Base-by-base conservation (phyloP, 257 asterid genomes). In the Nicotiana knightiana region DNA sequence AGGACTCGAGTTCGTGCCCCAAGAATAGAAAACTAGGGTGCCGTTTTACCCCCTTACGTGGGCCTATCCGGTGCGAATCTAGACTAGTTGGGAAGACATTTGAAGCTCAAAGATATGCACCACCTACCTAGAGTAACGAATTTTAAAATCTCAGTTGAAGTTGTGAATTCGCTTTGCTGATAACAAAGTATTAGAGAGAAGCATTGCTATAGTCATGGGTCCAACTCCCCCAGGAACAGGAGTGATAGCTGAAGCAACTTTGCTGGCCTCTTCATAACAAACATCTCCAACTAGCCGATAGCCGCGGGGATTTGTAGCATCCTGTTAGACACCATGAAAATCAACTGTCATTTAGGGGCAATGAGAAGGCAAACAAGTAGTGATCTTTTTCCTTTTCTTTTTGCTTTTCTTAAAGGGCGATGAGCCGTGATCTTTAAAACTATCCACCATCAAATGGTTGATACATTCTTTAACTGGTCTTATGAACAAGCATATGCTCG, bases 161-260 rank as follows among this genome's bases (percentile, higher is more conserved):
- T 82, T 86, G 86, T 91, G 79, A 76, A 88, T 88, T 84, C 98
- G 89, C 82, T 93, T 93, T 30, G 98, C 93, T 11, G 99, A 97
- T 39, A 87, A 32, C n/a, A 96, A 93, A 17, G 99, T 96, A 85
- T 96, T 96, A 2, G 93, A 88, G n/a, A 96, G 92, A 83, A 96
- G 97, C 99, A 96, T 96, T 24, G 98, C 98, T 57, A 96, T 94
- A 62, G 99, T 96, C 99, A 96, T 93, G 4, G 99, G 99, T 78
- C 99, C 99, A 62, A 96, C 99, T 17, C 98, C 99, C 16, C 97
- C 97, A 5, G 99, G 98, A 80, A 94, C 99, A 35, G 99, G 99
- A 33, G 97, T 94, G 64, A 96, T 89, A 35, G 98, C 99, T 9
- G 98, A 96, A 73, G 99, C 99, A 62, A 91, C 85, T 90, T 90